Base-by-base conservation (phyloP, 2,329 filamentous ascomycete genomes). In the Venturia asperata region DNA sequence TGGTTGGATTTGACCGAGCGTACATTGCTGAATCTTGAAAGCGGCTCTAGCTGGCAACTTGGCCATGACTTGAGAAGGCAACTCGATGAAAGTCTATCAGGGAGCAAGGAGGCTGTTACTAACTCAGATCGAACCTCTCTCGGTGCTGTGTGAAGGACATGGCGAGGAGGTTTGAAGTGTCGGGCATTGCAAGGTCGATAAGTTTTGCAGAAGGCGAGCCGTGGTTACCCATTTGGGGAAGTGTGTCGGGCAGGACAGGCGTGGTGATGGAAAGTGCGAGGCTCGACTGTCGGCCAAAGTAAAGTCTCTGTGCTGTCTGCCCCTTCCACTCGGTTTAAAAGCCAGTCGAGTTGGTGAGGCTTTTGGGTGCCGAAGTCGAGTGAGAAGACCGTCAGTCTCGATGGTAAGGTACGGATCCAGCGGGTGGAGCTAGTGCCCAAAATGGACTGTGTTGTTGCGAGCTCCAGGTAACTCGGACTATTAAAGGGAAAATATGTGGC, bases 171-270 rank as follows among this genome's bases (percentile, higher is more conserved):
- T 15, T 56, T 5, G 15, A 37, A 24, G 11, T n/a, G 24, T 56
- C 21, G 13, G 9, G 30, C 39, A 5, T 5, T 9, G 52, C 19
- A 56, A 56, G 52, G 27, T 30, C 15, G 24, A 30, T 55, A 7
- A 13, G 24, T 19, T 37, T 34, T 34, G 30, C 27, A 34, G 52
- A 13, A 56, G 27, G 24, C 52, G 3, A 56, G 27, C 30, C 19
- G 52, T 56, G 52, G 30, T 39, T 58, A 58, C 52, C 52, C 52
- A 58, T 58, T 58, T 58, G 52, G 52, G 52, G 37, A 58, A 58
- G 52, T n/a, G 52, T 27, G 17, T 27, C 17, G 52, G 0, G 27
- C 19, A 13, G n/a, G 52, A 15, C 19, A 37, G 15, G 47, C 15
- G 52, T n/a, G 27, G 17, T 5, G 24, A 21, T 21, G 30, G 30